A percentile compares a stretch with the other conserved stretches of the same genome.
phyloP scores from a whole-genome alignment of 2,329 filamentous ascomycete genomes.

The Paramyrothecium sp. region DNA sequence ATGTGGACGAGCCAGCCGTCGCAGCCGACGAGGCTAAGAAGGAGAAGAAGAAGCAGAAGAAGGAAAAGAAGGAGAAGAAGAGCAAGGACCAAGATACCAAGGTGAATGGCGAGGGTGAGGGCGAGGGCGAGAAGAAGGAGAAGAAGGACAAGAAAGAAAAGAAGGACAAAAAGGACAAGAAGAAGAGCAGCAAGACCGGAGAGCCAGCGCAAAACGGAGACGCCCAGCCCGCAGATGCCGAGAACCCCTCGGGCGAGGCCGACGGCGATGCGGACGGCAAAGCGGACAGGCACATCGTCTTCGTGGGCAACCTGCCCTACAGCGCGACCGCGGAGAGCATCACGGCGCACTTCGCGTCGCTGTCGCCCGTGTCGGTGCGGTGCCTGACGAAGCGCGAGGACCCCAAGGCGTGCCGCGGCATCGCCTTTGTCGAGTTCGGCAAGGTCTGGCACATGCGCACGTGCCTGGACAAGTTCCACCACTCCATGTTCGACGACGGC shows the following conservation, averaged over 20 bases:
- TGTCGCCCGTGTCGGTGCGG: constrained; percentile 52
- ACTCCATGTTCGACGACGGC: constrained; percentile 69
- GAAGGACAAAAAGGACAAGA: constrained; percentile 26
- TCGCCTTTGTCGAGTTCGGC: constrained; percentile 87
- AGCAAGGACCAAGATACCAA: constrained; percentile 26
- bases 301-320: constrained; percentile 80
- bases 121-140: constrained; percentile 23
- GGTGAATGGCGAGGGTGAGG: constrained; percentile 26
- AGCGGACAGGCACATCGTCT: constrained; percentile 29
- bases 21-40: constrained; percentile 21
- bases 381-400: constrained; percentile 67
- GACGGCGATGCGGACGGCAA: constrained; percentile 16
- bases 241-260: constrained; percentile 6
- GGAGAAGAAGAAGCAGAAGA: constrained; percentile 26
- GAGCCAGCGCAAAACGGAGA: constrained; percentile 29
- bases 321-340: constrained; percentile 71
- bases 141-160: constrained; percentile 16
- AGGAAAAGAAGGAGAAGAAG: constrained; percentile 24
- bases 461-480: constrained; percentile 87
- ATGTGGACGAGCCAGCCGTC: constrained; percentile 4
- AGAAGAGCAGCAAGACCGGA: constrained; percentile 15
- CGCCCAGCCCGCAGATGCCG: constrained; percentile 10
- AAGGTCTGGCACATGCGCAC: constrained; percentile 89
- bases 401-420: constrained; percentile 65
- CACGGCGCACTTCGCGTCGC: constrained; percentile 72